phyloP scores from a whole-genome alignment of 176 grass and related monocot genomes.

The Lolium multiflorum region DNA sequence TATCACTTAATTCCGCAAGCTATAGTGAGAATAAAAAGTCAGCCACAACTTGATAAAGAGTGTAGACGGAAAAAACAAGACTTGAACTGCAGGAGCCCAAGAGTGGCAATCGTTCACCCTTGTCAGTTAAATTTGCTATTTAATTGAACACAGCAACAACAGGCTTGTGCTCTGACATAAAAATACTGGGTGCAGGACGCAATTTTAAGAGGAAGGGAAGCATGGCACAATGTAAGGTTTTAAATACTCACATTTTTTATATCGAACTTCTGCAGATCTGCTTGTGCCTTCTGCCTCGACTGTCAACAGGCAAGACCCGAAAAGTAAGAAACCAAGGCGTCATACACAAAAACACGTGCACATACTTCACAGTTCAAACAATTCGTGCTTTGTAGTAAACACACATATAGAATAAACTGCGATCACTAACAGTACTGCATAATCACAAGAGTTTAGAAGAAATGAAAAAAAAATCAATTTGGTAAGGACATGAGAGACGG shows the following conservation, averaged over 20 bases:
- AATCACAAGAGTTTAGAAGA: background rate
- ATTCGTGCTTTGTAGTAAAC: background rate
- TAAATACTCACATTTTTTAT: conserved; percentile 64
- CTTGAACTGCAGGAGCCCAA: background rate
- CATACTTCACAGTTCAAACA: background rate
- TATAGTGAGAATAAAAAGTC: conserved; percentile 36
- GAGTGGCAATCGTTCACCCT: background rate
- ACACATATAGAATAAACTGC: background rate
- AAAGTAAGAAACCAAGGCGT: conserved; percentile 19
- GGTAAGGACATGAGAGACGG: background rate
- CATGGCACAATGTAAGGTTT: conserved; percentile 12
- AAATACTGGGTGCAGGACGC: background rate
- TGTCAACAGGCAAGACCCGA: conserved; percentile 51
- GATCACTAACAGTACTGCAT: background rate
- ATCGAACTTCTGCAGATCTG: conserved; percentile 75
- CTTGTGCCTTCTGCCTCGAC: conserved; percentile 92
- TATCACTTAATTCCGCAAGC: conserved; percentile 75
- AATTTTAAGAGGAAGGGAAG: background rate
- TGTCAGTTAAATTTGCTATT: background rate
- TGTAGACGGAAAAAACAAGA: background rate
- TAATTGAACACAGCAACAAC: background rate
- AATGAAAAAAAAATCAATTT: conserved; percentile 18
- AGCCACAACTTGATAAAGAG: background rate
- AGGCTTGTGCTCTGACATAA: background rate
- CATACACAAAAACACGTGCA: background rate